These are phyloP conservation scores for Neurospora sp. DNA, from an alignment of 495 filamentous ascomycete species.

Conservation along the genomic window DNA sequence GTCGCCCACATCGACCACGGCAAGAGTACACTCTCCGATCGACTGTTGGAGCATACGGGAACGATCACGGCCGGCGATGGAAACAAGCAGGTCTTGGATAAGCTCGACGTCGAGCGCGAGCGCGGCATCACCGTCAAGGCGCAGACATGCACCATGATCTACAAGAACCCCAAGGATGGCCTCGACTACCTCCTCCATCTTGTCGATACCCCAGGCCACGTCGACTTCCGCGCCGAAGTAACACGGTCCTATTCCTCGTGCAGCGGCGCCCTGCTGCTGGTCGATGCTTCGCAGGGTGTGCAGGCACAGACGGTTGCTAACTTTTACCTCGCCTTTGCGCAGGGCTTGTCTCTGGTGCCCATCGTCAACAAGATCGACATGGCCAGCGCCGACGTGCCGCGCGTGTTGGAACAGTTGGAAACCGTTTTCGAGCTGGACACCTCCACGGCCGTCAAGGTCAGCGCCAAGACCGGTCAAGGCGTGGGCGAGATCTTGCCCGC, in stretches of 20 bases:
- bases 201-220: conserved; percentile 94
- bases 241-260: conserved; percentile 90
- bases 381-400: conserved; percentile 70
- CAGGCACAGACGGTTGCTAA: conserved; percentile 96
- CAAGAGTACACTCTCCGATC: conserved; percentile 87
- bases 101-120: conserved; percentile 91
- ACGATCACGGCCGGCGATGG: conserved; percentile 70
- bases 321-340: conserved; percentile 93
- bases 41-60: conserved; percentile 87
- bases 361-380: conserved; percentile 96
- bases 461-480: conserved; percentile 87
- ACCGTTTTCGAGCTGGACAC: conserved; percentile 81
- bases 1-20: conserved; percentile 99
- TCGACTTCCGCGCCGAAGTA: conserved; percentile 89
- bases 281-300: conserved; percentile 87
- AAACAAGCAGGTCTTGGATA: conserved; percentile 95
- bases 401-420: conserved; percentile 77
- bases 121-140: conserved; percentile 97
- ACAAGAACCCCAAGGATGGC: conserved; percentile 56
- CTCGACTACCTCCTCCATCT: conserved; percentile 89
- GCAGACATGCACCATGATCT: conserved; percentile 96
- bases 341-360: conserved; percentile 76
- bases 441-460: conserved; percentile 70
- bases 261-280: conserved; percentile 82
- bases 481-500: conserved; percentile 70